Conservation (phyloP, 306 rosid genomes). For the Acacia acuminata region DNA sequence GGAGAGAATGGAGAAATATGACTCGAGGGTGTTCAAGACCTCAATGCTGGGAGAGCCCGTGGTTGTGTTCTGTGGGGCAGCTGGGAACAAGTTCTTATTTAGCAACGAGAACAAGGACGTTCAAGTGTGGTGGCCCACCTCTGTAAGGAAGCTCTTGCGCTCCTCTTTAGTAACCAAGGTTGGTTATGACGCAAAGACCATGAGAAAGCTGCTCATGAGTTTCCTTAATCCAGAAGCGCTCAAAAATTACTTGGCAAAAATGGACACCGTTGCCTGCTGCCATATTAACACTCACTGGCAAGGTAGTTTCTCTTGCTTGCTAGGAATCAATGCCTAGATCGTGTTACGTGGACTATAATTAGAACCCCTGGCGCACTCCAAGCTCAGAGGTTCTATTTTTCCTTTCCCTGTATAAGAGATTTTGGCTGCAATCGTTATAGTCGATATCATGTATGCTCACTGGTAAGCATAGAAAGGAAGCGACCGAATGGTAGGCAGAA, state of each 20-base stretch:
- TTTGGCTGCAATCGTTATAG: not conserved
- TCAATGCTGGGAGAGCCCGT: conserved; percentile 38
- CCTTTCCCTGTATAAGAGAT: not conserved
- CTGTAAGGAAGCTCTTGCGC: conserved; percentile 43
- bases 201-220: conserved; percentile 37
- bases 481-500: not conserved
- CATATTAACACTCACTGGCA: conserved; percentile 45
- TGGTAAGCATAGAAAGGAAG: not conserved
- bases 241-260: conserved; percentile 42
- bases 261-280: conserved; percentile 44
- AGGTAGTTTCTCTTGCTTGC: conserved; percentile 25
- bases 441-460: not conserved
- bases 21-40: conserved; percentile 44
- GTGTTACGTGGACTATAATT: not conserved
- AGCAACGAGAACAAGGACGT: conserved; percentile 56
- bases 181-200: conserved; percentile 48
- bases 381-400: not conserved
- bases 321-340: not conserved
- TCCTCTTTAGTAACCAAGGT: conserved; percentile 38
- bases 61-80: conserved; percentile 42
- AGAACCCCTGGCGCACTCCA: not conserved
- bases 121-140: conserved; percentile 50
- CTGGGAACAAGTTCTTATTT: conserved; percentile 49
- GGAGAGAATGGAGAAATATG: conserved; percentile 42
- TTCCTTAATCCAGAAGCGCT: conserved; percentile 51